Conservation (phyloP, 2,329 filamentous ascomycete genomes). For the Fusarium chuoi region DNA sequence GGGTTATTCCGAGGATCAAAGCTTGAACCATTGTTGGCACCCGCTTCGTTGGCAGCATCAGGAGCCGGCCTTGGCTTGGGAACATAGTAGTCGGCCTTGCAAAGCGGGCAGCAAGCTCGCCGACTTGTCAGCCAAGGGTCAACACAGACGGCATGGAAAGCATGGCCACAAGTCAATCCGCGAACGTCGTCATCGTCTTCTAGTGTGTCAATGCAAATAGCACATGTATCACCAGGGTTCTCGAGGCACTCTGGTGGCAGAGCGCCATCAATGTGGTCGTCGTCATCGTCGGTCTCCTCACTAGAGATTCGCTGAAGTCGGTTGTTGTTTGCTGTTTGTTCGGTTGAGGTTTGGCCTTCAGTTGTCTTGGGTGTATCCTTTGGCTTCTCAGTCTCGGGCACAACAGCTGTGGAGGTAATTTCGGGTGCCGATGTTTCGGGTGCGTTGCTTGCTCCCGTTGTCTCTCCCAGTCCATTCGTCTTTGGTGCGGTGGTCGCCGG, state of each 20-base stretch:
- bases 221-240: slow-evolving; percentile 90
- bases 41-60: slow-evolving; percentile 51
- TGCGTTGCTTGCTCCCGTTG: slow-evolving; percentile 16
- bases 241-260: slow-evolving; percentile 83
- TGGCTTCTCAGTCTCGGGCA: slow-evolving; percentile 36
- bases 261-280: slow-evolving; percentile 85
- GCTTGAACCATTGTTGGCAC: slow-evolving; percentile 36
- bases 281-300: slow-evolving; percentile 72
- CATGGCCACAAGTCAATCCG: slow-evolving; percentile 94
- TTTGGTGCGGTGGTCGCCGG: slow-evolving; percentile 42
- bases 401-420: slow-evolving; percentile 30
- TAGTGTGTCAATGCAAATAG: slow-evolving; percentile 93
- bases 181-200: slow-evolving; percentile 97
- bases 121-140: slow-evolving; percentile 97
- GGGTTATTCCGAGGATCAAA: slow-evolving; percentile 53
- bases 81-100: slow-evolving; percentile 97
- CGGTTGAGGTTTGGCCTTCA: slow-evolving; percentile 41
- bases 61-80: slow-evolving; percentile 81
- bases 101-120: slow-evolving; percentile 94
- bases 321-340: slow-evolving; percentile 37
- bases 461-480: slow-evolving; percentile 30
- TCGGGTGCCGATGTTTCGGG: slow-evolving; percentile 23
- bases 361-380: slow-evolving; percentile 26
- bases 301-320: slow-evolving; percentile 55
- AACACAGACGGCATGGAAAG: slow-evolving; percentile 94